phyloP scores from a whole-genome alignment of 139 green algal genomes.

The Microglena sp. region DNA sequence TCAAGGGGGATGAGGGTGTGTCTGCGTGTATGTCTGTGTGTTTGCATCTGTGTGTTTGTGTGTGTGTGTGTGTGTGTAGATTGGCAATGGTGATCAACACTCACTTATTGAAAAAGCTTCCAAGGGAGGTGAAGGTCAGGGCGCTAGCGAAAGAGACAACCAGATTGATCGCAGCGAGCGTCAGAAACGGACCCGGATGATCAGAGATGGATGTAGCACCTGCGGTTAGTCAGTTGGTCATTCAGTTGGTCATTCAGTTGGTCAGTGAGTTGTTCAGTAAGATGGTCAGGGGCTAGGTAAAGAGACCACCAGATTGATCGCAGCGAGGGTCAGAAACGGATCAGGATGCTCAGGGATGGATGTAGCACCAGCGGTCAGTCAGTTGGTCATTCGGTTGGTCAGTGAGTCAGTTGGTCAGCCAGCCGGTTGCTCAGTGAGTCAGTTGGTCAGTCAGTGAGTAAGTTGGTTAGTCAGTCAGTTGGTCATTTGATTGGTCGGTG shows the following conservation, averaged over 20 bases:
- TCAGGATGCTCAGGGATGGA: constrained; percentile 15
- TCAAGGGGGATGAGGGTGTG: too few relatives aligned
- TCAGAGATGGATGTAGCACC: constrained; percentile 19
- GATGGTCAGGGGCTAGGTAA: constrained; percentile 70
- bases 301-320: constrained; percentile 48
- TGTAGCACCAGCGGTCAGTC: constrained; percentile 16
- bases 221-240: too few relatives aligned
- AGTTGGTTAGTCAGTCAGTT: too few relatives aligned
- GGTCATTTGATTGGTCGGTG: too few relatives aligned
- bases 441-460: too few relatives aligned
- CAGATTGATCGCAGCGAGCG: constrained; percentile 46
- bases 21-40: too few relatives aligned
- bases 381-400: too few relatives aligned
- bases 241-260: too few relatives aligned
- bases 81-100: neutral
- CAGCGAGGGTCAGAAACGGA: constrained; percentile 44
- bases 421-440: too few relatives aligned
- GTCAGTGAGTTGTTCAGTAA: too few relatives aligned
- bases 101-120: constrained; percentile 68
- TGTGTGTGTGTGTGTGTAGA: neutral
- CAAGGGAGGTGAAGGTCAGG: constrained; percentile 82
- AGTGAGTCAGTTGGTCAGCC: too few relatives aligned
- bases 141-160: constrained; percentile 65
- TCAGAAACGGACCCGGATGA: constrained; percentile 29
- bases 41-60: neutral